Evolutionary conservation across 2,329 filamentous ascomycete species (phyloP), one percentile per base, ranked within the genome.

Genomic region (Diaporthe capsici): DNA sequence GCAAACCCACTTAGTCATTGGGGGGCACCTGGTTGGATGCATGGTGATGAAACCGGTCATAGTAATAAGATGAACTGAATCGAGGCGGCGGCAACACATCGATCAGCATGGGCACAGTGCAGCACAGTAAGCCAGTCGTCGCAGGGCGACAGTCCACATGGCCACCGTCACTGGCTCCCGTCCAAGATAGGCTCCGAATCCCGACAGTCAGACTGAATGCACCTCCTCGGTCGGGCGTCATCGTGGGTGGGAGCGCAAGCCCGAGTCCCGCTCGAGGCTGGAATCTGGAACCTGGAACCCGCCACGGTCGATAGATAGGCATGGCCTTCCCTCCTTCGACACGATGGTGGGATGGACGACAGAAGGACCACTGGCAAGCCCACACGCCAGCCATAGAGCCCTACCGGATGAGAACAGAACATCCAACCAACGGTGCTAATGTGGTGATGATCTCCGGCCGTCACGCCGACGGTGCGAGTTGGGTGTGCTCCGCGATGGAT

Each of bases 101-200:
- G 47, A 65, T 31, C 47, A 60, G 51, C 70, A 55, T 42, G 60
- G 55, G 72, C 75, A 76, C 75, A 76, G 75, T 76, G 75, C 75
- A 75, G 73, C 75, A 76, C 75, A 76, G 75, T 75, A 73, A 73
- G 73, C 75, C 70, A 75, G 68, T 73, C 37, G 65, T 57, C 49
- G 55, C 39, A n/a, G 49, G 61, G 53, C 53, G 42, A 42, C 51
- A 65, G 68, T 70, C 72, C 75, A 76, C 72, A 72, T 76, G 75
- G 68, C 22, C 53, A 20, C 28, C 61, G 47, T 34, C 31, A 70
- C 55, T 70, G 75, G 73, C 70, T 73, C 58, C 63, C 31, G 31
- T 58, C 17, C 42, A 39, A 15, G 61, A 55, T 37, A 68, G 37
- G 53, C 68, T 34, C n/a, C 8, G 39, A 57, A 8, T 57, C 31